A percentile compares a stretch with the other conserved stretches of the same genome.
These are phyloP conservation scores for Nicotiana attenuata DNA, from an alignment of 257 asterid genomes.

Conservation along the genomic window DNA sequence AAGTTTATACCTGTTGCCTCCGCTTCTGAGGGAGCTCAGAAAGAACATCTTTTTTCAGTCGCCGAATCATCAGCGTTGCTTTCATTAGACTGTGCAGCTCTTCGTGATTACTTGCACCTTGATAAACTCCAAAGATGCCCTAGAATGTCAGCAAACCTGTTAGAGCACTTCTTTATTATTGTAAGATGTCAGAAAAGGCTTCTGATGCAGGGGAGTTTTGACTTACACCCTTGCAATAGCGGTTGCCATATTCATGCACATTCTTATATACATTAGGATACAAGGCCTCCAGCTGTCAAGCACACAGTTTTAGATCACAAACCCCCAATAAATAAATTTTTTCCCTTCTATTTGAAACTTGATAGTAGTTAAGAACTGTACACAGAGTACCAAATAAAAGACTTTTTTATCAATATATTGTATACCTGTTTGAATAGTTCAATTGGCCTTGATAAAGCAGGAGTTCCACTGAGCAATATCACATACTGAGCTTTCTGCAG, in stretches of 20 bases:
- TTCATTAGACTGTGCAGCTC: conserved; percentile 95
- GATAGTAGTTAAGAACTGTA: not conserved
- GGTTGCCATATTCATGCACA: conserved; percentile 83
- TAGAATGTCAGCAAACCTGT: conserved; percentile 19
- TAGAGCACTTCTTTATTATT: not conserved
- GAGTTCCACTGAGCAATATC: conserved; percentile 94
- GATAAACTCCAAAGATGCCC: conserved; percentile 87
- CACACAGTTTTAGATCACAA: conserved; percentile 11
- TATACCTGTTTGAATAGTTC: conserved; percentile 86
- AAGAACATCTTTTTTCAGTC: conserved; percentile 95
- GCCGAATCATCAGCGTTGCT: conserved; percentile 87
- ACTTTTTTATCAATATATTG: conserved; percentile 15
- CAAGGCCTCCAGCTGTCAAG: conserved; percentile 80
- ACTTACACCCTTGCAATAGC: conserved; percentile 99
- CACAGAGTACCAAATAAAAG: not conserved
- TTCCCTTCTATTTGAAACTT: not conserved
- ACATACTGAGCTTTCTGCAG: conserved; percentile 72
- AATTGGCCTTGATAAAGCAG: conserved; percentile 92
- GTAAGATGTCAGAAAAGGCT: not conserved
- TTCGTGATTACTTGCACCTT: conserved; percentile 97
- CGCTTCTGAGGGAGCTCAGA: conserved; percentile 89
- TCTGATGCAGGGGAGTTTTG: not conserved
- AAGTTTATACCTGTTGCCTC: conserved; percentile 66
- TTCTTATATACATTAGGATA: conserved; percentile 77
- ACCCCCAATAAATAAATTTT: not conserved